phyloP scores from a whole-genome alignment of 1,284 basidiomycete genomes.

The Leccinum glutinopallens region DNA sequence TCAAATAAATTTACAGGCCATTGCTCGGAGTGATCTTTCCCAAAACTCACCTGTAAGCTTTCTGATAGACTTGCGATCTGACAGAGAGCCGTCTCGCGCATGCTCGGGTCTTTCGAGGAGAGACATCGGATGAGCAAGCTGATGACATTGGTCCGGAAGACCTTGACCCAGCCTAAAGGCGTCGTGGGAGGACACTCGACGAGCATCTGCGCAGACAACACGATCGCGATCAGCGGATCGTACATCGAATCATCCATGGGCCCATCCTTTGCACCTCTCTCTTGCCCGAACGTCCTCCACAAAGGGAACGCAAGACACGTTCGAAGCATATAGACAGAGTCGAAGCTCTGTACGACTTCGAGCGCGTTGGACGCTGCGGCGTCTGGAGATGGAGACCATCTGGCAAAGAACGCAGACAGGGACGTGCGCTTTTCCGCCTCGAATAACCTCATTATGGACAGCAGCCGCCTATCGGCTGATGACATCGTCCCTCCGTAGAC shows the following conservation, averaged over 20 bases:
- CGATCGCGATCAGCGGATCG: constrained; percentile 80
- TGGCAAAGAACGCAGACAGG: constrained; percentile 56
- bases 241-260: constrained; percentile 51
- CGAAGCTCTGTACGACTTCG: constrained; percentile 72
- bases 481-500: constrained; percentile 78
- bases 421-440: constrained; percentile 74
- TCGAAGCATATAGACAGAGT: constrained; percentile 67
- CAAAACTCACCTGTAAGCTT: constrained; percentile 51
- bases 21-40: constrained; percentile 6
- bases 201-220: constrained; percentile 68
- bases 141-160: constrained; percentile 82
- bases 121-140: constrained; percentile 76
- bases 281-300: constrained; percentile 51
- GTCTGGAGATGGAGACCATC: constrained; percentile 59
- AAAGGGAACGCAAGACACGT: constrained; percentile 77
- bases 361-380: constrained; percentile 48
- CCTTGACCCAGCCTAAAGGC: constrained; percentile 73
- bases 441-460: constrained; percentile 79
- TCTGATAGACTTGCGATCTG: constrained; percentile 59
- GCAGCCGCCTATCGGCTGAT: constrained; percentile 61
- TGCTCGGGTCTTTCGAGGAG: constrained; percentile 63
- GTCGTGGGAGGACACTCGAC: constrained; percentile 57
- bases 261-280: constrained; percentile 27
- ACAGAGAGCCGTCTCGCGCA: constrained; percentile 60
- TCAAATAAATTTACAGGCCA: constrained; percentile 9